Conservation (phyloP, 2,329 filamentous ascomycete genomes). For the Cercospora sojina region DNA sequence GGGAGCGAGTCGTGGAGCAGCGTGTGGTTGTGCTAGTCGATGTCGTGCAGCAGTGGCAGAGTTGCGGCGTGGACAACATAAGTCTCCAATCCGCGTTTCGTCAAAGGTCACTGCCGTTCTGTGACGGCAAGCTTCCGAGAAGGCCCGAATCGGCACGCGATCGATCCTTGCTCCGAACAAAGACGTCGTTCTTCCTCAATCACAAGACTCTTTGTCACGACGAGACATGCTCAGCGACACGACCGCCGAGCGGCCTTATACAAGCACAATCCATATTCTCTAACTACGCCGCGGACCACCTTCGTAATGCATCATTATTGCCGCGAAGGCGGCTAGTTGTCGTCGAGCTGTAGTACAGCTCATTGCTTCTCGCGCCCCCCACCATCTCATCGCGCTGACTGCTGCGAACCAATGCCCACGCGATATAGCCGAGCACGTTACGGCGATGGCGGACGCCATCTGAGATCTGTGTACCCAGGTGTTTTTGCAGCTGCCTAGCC, state of each 20-base stretch:
- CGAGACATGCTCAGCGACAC: not conserved
- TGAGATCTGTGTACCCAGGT: not conserved
- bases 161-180: not conserved
- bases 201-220: not conserved
- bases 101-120: conserved; percentile 4
- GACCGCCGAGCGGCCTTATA: not conserved
- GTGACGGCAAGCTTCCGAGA: conserved; percentile 8
- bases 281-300: not conserved
- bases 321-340: not conserved
- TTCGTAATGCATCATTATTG: not conserved
- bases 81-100: conserved; percentile 5
- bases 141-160: conserved; percentile 5
- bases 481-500: not conserved
- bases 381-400: not conserved
- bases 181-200: not conserved
- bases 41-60: conserved; percentile 7
- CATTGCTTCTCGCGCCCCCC: conserved; percentile 4
- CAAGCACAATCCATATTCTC: not conserved
- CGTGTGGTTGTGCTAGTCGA: not conserved
- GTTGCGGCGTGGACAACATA: not conserved
- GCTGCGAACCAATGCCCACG: conserved; percentile 11
- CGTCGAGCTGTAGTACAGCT: conserved; percentile 2
- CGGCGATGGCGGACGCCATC: conserved; percentile 1
- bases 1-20: not conserved
- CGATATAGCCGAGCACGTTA: not conserved